Evolutionary conservation across 257 asterid genomes (phyloP), one percentile per base, ranked within the genome.

Genomic region (Nicotiana attenuata): DNA sequence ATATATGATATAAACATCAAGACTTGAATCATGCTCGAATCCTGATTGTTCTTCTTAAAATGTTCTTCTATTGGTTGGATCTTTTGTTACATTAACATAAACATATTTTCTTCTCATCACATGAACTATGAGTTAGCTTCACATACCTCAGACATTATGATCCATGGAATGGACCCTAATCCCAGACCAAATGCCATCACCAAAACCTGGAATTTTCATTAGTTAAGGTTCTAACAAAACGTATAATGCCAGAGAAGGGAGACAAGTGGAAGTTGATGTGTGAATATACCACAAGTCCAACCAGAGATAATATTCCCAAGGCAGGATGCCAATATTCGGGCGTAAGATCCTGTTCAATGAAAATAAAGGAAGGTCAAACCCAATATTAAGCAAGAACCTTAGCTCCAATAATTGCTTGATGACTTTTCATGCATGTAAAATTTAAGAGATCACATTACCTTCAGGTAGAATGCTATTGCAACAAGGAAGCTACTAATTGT

Each of bases 81-180:
- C 50, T 8, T 38, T 41, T 41, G 50, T 41, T 9, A 41, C 50
- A 9, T 41, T 41, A 1, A 41, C 50, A 41, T 41, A 41, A 41
- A 41, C 50, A 9, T 41, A 41, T 41, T 13, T 41, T 41, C 0
- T 41, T 41, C 3, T 41, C 50, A 41, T 41, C 50, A 8, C 20
- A 53, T 4, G 59, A 65, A 65, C 50, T 65, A 7, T 66, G 26
- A 31, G 19, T 66, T 31, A 67, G 57, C 35, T 71, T 35, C 55
- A 31, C 86, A 35, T 93, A 94, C 97, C 97, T 94, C 97, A n/a
- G 97, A 92, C 97, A 93, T 93, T 83, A 93, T 91, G 79, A 94
- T 80, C 97, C 98, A 94, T 5, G 97, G 97, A 60, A 94, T 87
- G 81, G 92, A 92, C 80, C 97, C 97, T 60, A 94, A 92, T 73